phyloP scores from a whole-genome alignment of 2,329 filamentous ascomycete species.

The Aspergillus udagawae region DNA sequence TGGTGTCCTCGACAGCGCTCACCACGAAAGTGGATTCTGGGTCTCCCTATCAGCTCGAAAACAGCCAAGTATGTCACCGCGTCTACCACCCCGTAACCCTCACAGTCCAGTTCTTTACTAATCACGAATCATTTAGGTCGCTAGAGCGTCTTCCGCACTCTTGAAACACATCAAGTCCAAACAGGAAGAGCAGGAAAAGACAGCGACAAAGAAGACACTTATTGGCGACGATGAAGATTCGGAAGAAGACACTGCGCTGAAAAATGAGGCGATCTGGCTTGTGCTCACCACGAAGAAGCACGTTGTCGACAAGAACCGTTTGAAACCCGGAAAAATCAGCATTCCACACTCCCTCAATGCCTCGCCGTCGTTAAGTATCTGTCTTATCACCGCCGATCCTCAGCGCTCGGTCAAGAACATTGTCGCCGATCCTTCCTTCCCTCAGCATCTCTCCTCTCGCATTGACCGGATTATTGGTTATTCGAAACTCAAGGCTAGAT shows the following conservation, averaged over 20 bases:
- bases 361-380: constrained; percentile 65
- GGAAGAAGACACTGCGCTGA: constrained; percentile 40
- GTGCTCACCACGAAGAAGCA: constrained; percentile 63
- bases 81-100: background rate
- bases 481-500: constrained; percentile 82
- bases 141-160: constrained; percentile 58
- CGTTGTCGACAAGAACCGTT: constrained; percentile 66
- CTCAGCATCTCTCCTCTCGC: constrained; percentile 60
- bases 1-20: constrained; percentile 40
- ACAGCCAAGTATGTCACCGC: constrained; percentile 38
- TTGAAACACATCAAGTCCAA: constrained; percentile 54
- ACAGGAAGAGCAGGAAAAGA: constrained; percentile 45
- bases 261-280: constrained; percentile 57
- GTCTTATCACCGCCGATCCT: constrained; percentile 77
- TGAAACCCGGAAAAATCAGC: constrained; percentile 79
- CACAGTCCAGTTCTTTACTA: constrained; percentile 5
- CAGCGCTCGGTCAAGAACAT: constrained; percentile 90
- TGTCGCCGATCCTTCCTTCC: constrained; percentile 69
- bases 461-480: constrained; percentile 76
- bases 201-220: constrained; percentile 51
- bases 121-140: constrained; percentile 41
- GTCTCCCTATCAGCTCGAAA: constrained; percentile 47
- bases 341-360: constrained; percentile 73
- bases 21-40: constrained; percentile 40
- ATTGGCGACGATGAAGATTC: constrained; percentile 46